Evolutionary conservation across 1,284 basidiomycete species (phyloP), one percentile per base, ranked within the genome.

Genomic region (Cryptococcus sp.): DNA sequence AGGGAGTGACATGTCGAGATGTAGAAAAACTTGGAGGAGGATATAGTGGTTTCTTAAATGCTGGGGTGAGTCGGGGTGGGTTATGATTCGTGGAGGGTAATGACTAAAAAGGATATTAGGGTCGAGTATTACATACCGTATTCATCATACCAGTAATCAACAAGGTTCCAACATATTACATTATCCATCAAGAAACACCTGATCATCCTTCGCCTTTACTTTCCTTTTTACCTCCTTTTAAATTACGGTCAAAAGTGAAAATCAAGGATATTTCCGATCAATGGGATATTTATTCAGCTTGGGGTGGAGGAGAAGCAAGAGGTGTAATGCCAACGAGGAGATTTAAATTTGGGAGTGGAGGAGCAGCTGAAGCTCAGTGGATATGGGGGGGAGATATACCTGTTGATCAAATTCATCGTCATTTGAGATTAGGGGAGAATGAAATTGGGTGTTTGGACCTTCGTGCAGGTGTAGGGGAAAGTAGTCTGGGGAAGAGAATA

Each of bases 161-260:
- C 2, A 37, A 58, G 4, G 54, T 35, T 13, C 56, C 48, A 8
- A 42, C 79, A 80, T 65, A 79, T 79, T 38, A 79, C 64, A 60
- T 77, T 74, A 46, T 83, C 79, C 33, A 79, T 81, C 58, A 80
- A 74, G 43, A 83, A 80, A 37, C 90, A 85, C 72, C 76, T 88
- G 53, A 76, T 93, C 68, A 94, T 94, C 74, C 86, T 85, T 65
- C 88, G 87, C 72, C 76, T 5, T 58, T 75, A 2, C 44, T 52
- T 7, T 58, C 51, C 34, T 55, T 70, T 3, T 56, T 75, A 3
- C 62, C 67, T 65, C 87, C 88, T 5, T 92, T 91, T 76, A 83
- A 95, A 55, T 82, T 99, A 2, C 85, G 95, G 4, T 86, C 90
- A 33, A 96, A 93, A 74, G 90, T 98, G 38, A 87, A 86, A 70